Base-by-base conservation (phyloP, 441 rosid species). In the Corymbia calophylla region DNA sequence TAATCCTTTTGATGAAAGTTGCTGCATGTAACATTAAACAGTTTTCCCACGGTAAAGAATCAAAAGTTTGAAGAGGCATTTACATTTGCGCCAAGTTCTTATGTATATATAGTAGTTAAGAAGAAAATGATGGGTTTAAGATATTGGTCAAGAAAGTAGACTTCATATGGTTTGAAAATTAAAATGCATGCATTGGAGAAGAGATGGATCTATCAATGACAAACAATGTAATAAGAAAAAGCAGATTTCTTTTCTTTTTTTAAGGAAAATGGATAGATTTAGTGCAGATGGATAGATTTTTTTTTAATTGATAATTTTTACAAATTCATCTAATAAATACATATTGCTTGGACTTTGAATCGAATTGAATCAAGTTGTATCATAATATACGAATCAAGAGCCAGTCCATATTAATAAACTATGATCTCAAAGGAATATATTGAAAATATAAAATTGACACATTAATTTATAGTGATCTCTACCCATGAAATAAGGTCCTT, bases 311-410 rank as follows among this genome's bases (percentile, higher is more conserved):
- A 27, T 25, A 9, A 64, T n/a, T n/a, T 64, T n/a, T n/a, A 8
- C 18, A 7, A 7, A n/a, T n/a, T 64, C 73, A 64, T 35, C n/a
- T 64, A 15, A 64, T 25, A n/a, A 16, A n/a, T 15, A 15, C 19
- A n/a, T n/a, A 29, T 29, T 13, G 14, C 14, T n/a, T 62, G n/a
- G 35, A 62, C 70, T 13, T 6, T 62, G 70, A 62, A 62, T 62
- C 0, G 5, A 62, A 64, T 64, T 6, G 1, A 62, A 62, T n/a
- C 19, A 0, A n/a, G 16, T 64, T 8, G 32, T n/a, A 14, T 29
- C 64, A 58, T 58, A 25, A 58, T 64, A 64, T 64, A n/a, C 35
- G 1, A 64, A 64, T 64, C 1, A 4, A 16, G 17, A 64, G 17
- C 70, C 2, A 7, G 19, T 13, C 70, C 32, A 62, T 62, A 13